Conservation (phyloP, 768 basidiomycete genomes). For the Lactarius indigo region DNA sequence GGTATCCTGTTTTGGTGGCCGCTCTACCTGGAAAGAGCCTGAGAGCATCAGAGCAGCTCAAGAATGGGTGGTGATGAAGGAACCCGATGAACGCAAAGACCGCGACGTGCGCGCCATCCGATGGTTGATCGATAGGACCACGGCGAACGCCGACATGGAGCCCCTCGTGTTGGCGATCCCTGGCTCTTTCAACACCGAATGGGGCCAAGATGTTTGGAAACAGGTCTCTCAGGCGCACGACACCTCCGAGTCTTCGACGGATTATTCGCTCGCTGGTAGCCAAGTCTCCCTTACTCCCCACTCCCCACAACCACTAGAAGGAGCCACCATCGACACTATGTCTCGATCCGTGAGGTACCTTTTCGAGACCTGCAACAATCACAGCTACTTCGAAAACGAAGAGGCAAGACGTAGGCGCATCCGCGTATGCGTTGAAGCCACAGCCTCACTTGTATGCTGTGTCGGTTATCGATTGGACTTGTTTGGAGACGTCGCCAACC, state of each 20-base stretch:
- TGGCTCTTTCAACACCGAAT: neutral
- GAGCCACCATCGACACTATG: neutral
- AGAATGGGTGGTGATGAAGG: neutral
- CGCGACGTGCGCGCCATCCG: neutral
- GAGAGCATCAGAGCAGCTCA: too few relatives aligned
- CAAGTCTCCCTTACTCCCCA: neutral
- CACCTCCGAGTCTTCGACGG: neutral
- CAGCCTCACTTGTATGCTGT: neutral
- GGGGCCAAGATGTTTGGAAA: neutral
- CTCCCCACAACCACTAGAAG: neutral
- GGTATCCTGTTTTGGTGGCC: too few relatives aligned
- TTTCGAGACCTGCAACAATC: neutral
- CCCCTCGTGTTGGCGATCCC: neutral
- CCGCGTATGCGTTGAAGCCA: neutral
- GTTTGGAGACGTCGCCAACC: neutral
- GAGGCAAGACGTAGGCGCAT: neutral
- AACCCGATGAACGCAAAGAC: neutral
- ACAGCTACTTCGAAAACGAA: neutral
- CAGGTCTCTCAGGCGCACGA: neutral
- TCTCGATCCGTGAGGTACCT: neutral
- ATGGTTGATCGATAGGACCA: neutral
- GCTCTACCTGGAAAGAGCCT: too few relatives aligned
- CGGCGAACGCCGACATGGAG: neutral
- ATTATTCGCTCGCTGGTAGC: rapidly evolving
- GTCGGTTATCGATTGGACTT: neutral